Evolutionary conservation across 1,284 basidiomycete genomes (phyloP).

Genomic region (Anthracocystis setariae): DNA sequence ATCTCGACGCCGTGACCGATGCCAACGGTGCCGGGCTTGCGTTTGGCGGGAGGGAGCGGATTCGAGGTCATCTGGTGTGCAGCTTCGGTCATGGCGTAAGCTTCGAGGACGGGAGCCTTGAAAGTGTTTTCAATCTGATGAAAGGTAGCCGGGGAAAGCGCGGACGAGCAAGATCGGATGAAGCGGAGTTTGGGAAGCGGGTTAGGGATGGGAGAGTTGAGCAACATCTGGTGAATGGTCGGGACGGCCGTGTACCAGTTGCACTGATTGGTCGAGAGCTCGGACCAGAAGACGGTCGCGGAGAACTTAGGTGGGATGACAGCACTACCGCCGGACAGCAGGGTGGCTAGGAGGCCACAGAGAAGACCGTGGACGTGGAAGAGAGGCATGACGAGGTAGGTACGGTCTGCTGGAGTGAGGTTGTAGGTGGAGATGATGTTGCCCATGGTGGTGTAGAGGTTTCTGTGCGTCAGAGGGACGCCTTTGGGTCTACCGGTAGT

Average conservation of each 20-base stretch:
- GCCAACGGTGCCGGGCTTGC: conserved; percentile 70
- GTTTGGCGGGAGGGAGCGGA: conserved; percentile 66
- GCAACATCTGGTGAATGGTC: conserved; percentile 71
- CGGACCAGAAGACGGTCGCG: conserved; percentile 74
- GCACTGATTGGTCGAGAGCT: conserved; percentile 68
- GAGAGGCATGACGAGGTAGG: conserved; percentile 75
- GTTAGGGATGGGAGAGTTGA: conserved; percentile 68
- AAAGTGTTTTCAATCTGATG: conserved; percentile 70
- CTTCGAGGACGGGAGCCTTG: conserved; percentile 71
- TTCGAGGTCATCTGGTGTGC: conserved; percentile 71
- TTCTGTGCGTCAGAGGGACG: conserved; percentile 74
- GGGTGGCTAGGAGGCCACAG: conserved; percentile 74
- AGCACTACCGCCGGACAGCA: conserved; percentile 73
- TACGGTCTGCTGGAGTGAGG: conserved; percentile 70
- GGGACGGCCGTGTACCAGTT: conserved; percentile 69
- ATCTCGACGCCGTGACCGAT: conserved; percentile 70
- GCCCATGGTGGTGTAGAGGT: conserved; percentile 74
- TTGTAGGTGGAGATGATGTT: conserved; percentile 71
- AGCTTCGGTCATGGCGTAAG: conserved; percentile 69
- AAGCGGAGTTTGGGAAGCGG: conserved; percentile 69
- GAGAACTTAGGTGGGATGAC: conserved; percentile 75
- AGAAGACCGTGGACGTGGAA: conserved; percentile 77
- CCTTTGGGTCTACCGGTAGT: conserved; percentile 74
- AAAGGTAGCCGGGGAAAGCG: conserved; percentile 70
- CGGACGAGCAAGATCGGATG: conserved; percentile 71